A percentile compares a stretch with the other conserved stretches of the same genome.
phyloP scores from a whole-genome alignment of 208 protist genomes.

The Trypanosoma platydactyli region DNA sequence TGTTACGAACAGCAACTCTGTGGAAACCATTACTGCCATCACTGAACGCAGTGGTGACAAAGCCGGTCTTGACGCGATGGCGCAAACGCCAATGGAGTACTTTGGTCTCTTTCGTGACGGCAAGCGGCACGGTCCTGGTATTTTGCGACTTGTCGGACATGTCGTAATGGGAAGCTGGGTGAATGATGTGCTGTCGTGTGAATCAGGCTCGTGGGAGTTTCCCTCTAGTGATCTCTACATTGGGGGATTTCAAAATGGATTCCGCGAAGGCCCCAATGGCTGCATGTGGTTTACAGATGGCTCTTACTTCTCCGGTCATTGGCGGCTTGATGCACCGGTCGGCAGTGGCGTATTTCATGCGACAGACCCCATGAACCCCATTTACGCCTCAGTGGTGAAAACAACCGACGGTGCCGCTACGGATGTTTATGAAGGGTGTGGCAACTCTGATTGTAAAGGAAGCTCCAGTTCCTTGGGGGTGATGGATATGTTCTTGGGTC shows the following conservation, averaged over 20 bases:
- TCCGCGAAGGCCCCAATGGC: constrained; percentile 30
- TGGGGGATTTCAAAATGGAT: constrained; percentile 54
- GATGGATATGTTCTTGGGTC: constrained; percentile 18
- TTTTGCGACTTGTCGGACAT: constrained; percentile 60
- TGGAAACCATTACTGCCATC: not conserved
- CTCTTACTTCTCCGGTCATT: constrained; percentile 68
- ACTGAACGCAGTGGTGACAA: constrained; percentile 9
- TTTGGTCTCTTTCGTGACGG: constrained; percentile 83
- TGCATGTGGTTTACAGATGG: constrained; percentile 69
- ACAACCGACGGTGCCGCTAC: not conserved
- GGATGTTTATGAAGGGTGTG: constrained; percentile 5
- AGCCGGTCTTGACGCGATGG: not conserved
- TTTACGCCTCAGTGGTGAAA: constrained; percentile 30
- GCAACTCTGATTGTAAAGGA: not conserved
- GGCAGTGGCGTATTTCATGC: constrained; percentile 64
- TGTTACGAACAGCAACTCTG: not conserved
- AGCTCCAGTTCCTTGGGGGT: constrained; percentile 12
- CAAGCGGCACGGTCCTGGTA: constrained; percentile 58
- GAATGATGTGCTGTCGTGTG: constrained; percentile 56
- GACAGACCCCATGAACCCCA: constrained; percentile 49
- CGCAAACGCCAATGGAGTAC: constrained; percentile 40
- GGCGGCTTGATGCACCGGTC: constrained; percentile 51
- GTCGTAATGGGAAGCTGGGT: constrained; percentile 74
- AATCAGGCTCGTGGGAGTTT: constrained; percentile 65
- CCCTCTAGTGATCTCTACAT: constrained; percentile 76